Evolutionary conservation across 2,329 filamentous ascomycete species (phyloP), one percentile per base, ranked within the genome.

Genomic region (Trichoderma simmonsii): DNA sequence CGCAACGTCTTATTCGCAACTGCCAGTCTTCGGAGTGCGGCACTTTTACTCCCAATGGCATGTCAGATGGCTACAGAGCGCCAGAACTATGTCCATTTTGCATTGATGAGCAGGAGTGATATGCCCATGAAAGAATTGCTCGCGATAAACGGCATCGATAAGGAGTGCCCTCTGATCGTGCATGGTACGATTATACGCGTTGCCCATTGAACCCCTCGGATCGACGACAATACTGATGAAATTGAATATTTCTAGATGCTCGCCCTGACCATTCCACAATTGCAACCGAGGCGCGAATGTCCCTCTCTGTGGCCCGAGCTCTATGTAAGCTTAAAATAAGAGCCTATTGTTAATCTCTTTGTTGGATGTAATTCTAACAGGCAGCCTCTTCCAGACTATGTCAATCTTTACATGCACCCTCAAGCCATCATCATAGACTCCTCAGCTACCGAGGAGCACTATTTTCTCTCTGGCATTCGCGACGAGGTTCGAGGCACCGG

Each of bases 1-100:
- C 87, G 87, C 65, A 94, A 94, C 77, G 87, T 97, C 18, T 81
- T 98, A 3, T 97, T 97, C 79, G 91, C 91, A 5, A 90, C 92
- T 4, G 91, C 93, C 0, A 94, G 87, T 73, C 82, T 97, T 65
- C 88, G 88, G 79, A 96, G 93, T 78, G 89, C 90, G 18, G 87
- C 93, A 0, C 87, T 88, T 36, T 80, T 98, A 68, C 83, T 97
- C 36, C 94, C 94, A 0, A 85, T 97, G 78, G 93, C 95, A 6
- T 98, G 96, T 80, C 89, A 93, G 76, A 98, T 98, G 95, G 91
- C 90, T 7, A 80, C 81, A 26, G 87, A 90, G 80, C 86, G 88
- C 71, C 85, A 87, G 72, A 97, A 90, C 77, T 87, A 90, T 74
- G 94, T 98, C 9, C 95, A 98, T 79, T 91, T 97, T 78, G 91